Evolutionary conservation across 345 rosid genomes (phyloP), one percentile per base, ranked within the genome.

Genomic region (Hirschfeldia incana): DNA sequence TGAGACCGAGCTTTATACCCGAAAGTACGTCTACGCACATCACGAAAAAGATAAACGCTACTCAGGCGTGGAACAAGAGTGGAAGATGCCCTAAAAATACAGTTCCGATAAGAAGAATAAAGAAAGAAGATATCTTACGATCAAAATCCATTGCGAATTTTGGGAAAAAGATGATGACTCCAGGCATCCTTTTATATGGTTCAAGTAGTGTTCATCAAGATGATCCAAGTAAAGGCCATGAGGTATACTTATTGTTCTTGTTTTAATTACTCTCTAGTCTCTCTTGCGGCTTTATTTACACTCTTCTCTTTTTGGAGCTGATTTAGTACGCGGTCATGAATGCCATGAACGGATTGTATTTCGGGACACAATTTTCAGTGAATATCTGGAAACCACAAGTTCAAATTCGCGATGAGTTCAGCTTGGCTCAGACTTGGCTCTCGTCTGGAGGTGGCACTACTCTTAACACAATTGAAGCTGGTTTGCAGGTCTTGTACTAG

Each of bases 391-490:
- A 84, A 73, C 91, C 91, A 46, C 66, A 78, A 67, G 84, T 85
- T 29, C 17, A 62, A 88, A 57, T 81, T 76, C 62, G 55, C 74
- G 39, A 81, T 53, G 91, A 88, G 39, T 86, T 88, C 75, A 88
- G 91, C 83, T 70, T 86, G 77, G 84, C 89, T 28, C 91, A 86
- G 77, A 78, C 87, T 42, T 86, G 91, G 91, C 76, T 88, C 15
- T 7, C 70, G 29, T 86, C 89, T 65, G 88, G 89, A 32, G 67
- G 65, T 28, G 84, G 84, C 67, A 1, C 13, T 15, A 84, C 72
- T 82, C 85, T 75, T 77, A 88, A 85, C 62, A 88, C 87, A 55
- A 83, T 88, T 60, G 89, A 88, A 84, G 91, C 87, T 76, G 91
- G 91, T 66, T 86, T 85, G 91, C 89, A 88, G 89, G 74, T 11